Percentiles rank a stretch among this genome's conserved stretches.
Conservation (phyloP, 257 asterid species). For the Eustoma russellianum region DNA sequence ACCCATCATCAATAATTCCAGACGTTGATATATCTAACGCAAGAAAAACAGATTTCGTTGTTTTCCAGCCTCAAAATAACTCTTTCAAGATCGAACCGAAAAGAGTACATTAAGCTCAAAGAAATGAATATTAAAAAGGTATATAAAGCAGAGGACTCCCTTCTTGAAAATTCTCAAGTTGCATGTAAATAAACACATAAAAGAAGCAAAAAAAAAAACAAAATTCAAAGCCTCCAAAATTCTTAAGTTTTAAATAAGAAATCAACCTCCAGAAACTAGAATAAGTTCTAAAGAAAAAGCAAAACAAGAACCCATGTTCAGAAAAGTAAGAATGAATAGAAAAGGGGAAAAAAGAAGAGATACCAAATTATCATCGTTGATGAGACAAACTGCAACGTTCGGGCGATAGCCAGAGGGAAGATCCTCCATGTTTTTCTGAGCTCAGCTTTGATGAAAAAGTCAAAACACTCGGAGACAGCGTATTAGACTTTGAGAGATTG, state of each 20-base stretch:
- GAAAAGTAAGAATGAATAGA: not conserved
- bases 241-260: no score
- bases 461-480: slow-evolving; percentile 8
- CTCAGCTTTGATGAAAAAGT: slow-evolving; percentile 12
- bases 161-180: no score
- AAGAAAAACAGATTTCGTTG: no score
- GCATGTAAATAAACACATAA: slow-evolving; percentile 1
- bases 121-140: no score
- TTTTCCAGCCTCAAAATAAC: no score
- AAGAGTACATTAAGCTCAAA: no score
- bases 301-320: not conserved
- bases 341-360: not conserved
- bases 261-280: no score
- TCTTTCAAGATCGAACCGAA: no score
- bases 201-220: not conserved
- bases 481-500: not conserved
- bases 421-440: slow-evolving; percentile 61
- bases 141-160: no score
- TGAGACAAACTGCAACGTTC: slow-evolving; percentile 90
- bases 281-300: no score
- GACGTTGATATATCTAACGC: no score
- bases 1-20: no score
- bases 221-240: not conserved
- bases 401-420: slow-evolving; percentile 99
- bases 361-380: slow-evolving; percentile 71